Conservation (phyloP, 306 rosid species). For the Cicer cuneatum region DNA sequence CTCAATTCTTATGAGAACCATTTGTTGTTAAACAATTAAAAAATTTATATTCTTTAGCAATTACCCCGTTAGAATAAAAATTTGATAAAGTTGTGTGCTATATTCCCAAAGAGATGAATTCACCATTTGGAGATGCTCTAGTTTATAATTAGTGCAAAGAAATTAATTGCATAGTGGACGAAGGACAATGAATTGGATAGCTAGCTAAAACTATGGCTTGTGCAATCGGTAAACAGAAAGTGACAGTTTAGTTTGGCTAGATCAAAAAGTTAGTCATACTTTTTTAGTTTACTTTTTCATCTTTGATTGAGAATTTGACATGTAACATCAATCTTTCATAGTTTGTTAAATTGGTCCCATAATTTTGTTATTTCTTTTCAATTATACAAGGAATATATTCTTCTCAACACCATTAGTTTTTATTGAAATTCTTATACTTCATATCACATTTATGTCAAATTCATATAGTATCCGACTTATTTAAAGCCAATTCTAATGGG, state of each 20-base stretch:
- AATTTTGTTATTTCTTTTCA: too few relatives aligned
- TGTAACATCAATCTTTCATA: background rate
- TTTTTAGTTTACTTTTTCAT: background rate
- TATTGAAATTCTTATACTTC: too few relatives aligned
- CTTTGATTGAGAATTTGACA: background rate
- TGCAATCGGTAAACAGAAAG: conserved; percentile 3
- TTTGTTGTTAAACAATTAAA: too few relatives aligned
- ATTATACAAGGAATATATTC: too few relatives aligned
- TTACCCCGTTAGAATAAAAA: background rate
- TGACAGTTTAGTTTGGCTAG: background rate
- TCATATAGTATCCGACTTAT: too few relatives aligned
- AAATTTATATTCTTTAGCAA: too few relatives aligned
- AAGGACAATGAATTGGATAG: background rate
- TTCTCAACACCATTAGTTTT: too few relatives aligned
- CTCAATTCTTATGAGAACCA: too few relatives aligned
- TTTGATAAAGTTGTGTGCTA: background rate
- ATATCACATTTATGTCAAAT: too few relatives aligned
- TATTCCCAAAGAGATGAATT: background rate
- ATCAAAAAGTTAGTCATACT: background rate
- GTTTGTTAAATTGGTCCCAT: too few relatives aligned
- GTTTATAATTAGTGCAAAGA: background rate
- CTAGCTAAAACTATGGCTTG: background rate
- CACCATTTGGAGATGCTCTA: background rate
- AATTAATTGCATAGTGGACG: background rate
- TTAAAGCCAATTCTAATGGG: too few relatives aligned